Base-by-base conservation (phyloP, 805 yeast species). In the Zygosaccharomyces bisporus region DNA sequence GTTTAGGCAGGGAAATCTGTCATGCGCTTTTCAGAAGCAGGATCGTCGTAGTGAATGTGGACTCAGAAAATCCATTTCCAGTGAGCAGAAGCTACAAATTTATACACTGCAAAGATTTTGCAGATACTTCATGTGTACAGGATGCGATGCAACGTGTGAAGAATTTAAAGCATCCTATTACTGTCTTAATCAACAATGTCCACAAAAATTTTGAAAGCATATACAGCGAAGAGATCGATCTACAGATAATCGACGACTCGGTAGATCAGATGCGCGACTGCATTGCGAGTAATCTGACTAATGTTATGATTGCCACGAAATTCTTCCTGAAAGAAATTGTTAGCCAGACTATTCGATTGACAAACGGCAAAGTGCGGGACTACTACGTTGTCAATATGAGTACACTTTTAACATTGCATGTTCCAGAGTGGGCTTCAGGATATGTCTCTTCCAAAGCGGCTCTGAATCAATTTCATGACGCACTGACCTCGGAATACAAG, bases 381-480 rank as follows among this genome's bases (percentile, higher is more conserved):
- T 54, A 33, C 13, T 57, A 53, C 31, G 39, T 58, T 8, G 41
- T 57, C 4, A 57, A 56, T 34, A 38, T 56, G 13, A 48, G 53
- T 23, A 34, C 47, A 17, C 32, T 39, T 3, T 19, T 39, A 20
- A 39, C 51, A 4, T 27, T 44, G 16, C 13, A 37, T 5, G 33
- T 35, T 2, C 34, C 45, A 7, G 39, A 35, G 10, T 24, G 32
- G 16, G 46, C 47, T 7, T 32, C 45, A 14, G 36, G 40, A 12
- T 56, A 50, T 27, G 14, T 47, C 4, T 43, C 52, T 1, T 47
- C 60, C 0, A 57, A 58, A 33, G 49, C 53, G 6, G 61, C 55
- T 5, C 25, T 58, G 19, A 51, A 54, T 29, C 63, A 59, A 34
- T 53, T 55, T 34, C 60, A 57, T 40, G 63, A 60, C 42, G 51